Evolutionary conservation across 345 rosid genomes (phyloP).

Genomic region (Punica granatum): DNA sequence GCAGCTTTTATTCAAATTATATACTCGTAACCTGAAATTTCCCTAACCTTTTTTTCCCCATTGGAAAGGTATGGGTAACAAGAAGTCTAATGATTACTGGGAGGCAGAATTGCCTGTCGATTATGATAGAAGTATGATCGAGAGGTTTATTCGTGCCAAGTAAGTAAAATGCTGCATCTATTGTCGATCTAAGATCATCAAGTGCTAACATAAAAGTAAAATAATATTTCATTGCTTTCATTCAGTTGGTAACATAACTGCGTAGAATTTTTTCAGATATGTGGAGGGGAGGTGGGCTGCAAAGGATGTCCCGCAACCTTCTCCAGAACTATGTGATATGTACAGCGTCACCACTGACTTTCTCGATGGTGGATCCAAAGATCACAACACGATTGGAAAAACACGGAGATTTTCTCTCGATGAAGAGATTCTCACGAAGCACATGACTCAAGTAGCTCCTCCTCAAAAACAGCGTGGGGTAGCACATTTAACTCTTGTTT

Average conservation of each 20-base stretch:
- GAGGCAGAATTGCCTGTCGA: constrained; percentile 47
- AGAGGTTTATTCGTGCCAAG: constrained; percentile 46
- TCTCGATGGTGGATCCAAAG: constrained; percentile 23
- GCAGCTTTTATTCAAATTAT: neutral
- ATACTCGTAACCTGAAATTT: neutral
- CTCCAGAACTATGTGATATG: constrained; percentile 13
- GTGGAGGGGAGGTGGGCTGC: constrained; percentile 40
- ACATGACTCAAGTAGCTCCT: constrained; percentile 21
- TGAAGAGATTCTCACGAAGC: constrained; percentile 43
- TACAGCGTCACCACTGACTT: constrained; percentile 9
- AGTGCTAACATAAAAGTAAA: neutral
- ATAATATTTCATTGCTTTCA: neutral
- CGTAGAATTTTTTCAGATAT: constrained; percentile 26
- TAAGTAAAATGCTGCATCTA: constrained; percentile 9
- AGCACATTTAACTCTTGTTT: constrained; percentile 6
- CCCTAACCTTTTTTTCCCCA: neutral
- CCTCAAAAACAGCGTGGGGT: constrained; percentile 43
- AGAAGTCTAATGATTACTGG: constrained; percentile 45
- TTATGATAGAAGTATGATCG: constrained; percentile 32
- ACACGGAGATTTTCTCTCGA: constrained; percentile 56
- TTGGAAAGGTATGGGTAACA: constrained; percentile 41
- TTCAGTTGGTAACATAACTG: neutral
- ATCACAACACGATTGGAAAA: constrained; percentile 21
- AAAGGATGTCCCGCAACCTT: constrained; percentile 22
- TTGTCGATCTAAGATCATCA: neutral